A percentile compares a stretch with the other conserved stretches of the same genome.
phyloP scores from a whole-genome alignment of 805 yeast species.

The Jamesozyma lodderae region DNA sequence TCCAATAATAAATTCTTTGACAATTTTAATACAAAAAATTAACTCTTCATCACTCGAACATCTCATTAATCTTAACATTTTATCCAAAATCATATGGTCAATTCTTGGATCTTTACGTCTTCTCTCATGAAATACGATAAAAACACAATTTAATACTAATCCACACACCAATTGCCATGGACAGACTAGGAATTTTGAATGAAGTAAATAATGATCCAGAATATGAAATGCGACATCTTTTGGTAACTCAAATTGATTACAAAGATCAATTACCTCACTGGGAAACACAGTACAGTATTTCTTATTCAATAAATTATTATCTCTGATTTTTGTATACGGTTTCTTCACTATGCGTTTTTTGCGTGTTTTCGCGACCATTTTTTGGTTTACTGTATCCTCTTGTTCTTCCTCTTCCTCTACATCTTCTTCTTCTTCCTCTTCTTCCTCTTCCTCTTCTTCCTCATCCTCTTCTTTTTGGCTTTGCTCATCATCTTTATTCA shows the following conservation, averaged over 20 bases:
- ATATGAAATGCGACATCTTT: slow-evolving; percentile 41
- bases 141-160: slow-evolving; percentile 48
- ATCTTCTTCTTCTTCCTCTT: no score
- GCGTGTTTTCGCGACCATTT: no score
- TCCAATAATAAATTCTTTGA: slow-evolving; percentile 44
- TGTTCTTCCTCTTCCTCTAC: neutral
- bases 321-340: slow-evolving; percentile 2
- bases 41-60: slow-evolving; percentile 41
- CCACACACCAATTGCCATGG: slow-evolving; percentile 70
- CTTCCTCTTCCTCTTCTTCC: no score
- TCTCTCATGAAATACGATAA: slow-evolving; percentile 42
- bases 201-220: slow-evolving; percentile 41
- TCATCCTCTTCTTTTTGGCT: neutral
- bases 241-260: slow-evolving; percentile 59
- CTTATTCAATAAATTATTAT: slow-evolving; percentile 19
- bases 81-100: slow-evolving; percentile 39
- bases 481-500: no score
- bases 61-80: slow-evolving; percentile 45
- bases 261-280: slow-evolving; percentile 38
- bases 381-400: neutral
- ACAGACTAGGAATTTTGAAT: slow-evolving; percentile 45
- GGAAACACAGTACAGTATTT: slow-evolving; percentile 32
- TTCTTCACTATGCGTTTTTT: no score
- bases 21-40: slow-evolving; percentile 43
- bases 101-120: slow-evolving; percentile 41